Conservation (phyloP, 2,329 filamentous ascomycete species). For the Colletotrichum sp. region DNA sequence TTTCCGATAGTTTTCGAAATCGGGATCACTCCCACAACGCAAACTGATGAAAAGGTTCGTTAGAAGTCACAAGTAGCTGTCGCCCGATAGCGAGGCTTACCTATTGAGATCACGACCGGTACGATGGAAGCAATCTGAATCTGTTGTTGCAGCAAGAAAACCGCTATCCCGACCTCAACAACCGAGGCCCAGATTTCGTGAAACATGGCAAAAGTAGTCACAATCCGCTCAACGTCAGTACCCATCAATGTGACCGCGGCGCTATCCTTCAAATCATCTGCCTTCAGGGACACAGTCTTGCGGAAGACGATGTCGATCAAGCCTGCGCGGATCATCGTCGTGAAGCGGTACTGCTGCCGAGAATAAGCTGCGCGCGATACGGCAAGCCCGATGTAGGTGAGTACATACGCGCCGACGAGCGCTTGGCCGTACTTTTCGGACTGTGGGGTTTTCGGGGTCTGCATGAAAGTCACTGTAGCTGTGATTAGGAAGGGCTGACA, state of each 20-base stretch:
- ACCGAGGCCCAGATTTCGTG: constrained; percentile 26
- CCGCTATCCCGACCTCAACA: constrained; percentile 28
- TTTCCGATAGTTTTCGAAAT: constrained; percentile 22
- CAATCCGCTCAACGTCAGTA: constrained; percentile 38
- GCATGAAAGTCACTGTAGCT: constrained; percentile 20
- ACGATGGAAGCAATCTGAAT: constrained; percentile 44
- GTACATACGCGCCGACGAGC: constrained; percentile 32
- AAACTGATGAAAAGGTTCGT: constrained; percentile 22
- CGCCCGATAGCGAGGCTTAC: constrained; percentile 26
- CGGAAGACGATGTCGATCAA: constrained; percentile 32
- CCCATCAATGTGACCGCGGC: constrained; percentile 41
- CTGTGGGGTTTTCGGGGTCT: constrained; percentile 14
- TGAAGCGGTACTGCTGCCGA: constrained; percentile 30
- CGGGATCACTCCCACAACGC: constrained; percentile 37
- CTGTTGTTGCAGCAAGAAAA: constrained; percentile 31
- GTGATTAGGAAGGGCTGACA: constrained; percentile 29
- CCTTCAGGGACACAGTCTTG: constrained; percentile 29
- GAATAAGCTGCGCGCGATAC: constrained; percentile 33
- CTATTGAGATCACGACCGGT: constrained; percentile 50
- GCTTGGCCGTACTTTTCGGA: constrained; percentile 26
- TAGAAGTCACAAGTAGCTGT: no score
- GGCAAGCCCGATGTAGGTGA: constrained; percentile 36
- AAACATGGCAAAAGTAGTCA: constrained; percentile 18
- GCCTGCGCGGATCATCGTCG: constrained; percentile 31
- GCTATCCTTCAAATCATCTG: constrained; percentile 28